Base-by-base conservation (phyloP, 805 yeast genomes). In the Tetrapisispora nanseiensis region DNA sequence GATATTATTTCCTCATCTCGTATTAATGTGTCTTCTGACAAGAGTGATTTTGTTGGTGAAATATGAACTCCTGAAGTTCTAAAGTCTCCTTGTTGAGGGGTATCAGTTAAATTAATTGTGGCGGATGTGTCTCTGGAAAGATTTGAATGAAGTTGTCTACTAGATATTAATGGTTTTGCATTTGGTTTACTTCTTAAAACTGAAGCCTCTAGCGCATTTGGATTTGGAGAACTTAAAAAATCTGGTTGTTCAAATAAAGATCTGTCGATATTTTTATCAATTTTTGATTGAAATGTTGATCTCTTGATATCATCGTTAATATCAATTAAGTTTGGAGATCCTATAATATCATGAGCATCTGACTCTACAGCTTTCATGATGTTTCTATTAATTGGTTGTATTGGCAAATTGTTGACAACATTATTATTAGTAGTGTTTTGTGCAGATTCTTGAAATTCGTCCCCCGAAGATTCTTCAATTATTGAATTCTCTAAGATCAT, bases 301-400 rank as follows among this genome's bases (percentile, higher is more conserved):
- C 35, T 43, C n/a, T 42, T 46, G 33, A 51, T 47, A 6, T 40
- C 44, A 32, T 61, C 68, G 36, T 55, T 57, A 3, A 68, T 45
- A 41, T 68, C 65, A 16, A 68, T 65, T 27, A 68, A 46, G 38
- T 66, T 61, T 21, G 72, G 72, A 1, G 67, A 55, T 11, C 21
- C 39, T 1, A 29, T 16, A 11, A 16, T 7, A 33, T 40, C 36
- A 29, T 22, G 24, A 2, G 40, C 28, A 21, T 11, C 8, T 5
- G 12, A 18, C 18, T 36, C 16, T 19, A n/a, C 13, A 24, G 19
- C 13, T 33, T 18, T 10, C 11, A 20, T 11, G 35, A 28, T 15
- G 23, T 24, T 6, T 32, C 15, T 15, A 13, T 33, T 33, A 2
- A 20, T 20, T 20, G 24, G 22, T 12, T 13, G 7, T 15, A n/a